These are phyloP conservation scores for Cornus suecica DNA, from an alignment of 148 eudicot species.

Conservation along the genomic window DNA sequence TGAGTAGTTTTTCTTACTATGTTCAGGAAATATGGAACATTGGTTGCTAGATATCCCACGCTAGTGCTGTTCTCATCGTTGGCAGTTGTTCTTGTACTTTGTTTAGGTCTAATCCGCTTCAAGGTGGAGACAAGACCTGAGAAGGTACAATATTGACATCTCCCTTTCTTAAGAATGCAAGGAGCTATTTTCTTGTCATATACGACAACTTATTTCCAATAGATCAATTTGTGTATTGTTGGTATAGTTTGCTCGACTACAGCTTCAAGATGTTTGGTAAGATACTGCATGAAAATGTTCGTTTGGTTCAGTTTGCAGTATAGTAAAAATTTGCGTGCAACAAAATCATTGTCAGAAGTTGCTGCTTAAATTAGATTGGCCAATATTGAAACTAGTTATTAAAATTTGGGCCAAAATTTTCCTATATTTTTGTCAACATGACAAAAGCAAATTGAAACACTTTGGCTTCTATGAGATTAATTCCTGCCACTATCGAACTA, in stretches of 20 bases:
- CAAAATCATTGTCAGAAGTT: background rate
- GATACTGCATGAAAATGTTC: background rate
- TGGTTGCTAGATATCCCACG: slow-evolving; percentile 72
- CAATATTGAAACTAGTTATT: background rate
- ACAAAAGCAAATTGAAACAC: background rate
- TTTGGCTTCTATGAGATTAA: background rate
- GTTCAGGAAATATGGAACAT: slow-evolving; percentile 63
- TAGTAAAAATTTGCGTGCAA: background rate
- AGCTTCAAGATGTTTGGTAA: background rate
- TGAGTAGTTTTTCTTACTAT: background rate
- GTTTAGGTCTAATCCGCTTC: slow-evolving; percentile 58
- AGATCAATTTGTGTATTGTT: background rate
- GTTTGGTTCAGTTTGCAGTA: background rate
- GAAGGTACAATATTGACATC: slow-evolving; percentile 40
- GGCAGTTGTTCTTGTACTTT: slow-evolving; percentile 54
- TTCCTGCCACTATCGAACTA: background rate
- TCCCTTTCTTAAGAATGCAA: background rate
- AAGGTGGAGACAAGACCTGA: slow-evolving; percentile 73
- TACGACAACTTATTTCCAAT: background rate
- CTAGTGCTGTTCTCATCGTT: slow-evolving; percentile 54
- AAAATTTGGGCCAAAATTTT: background rate
- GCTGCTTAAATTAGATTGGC: background rate
- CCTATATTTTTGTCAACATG: background rate
- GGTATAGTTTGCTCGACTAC: background rate
- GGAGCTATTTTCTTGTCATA: background rate